Percentiles rank a stretch among this genome's conserved stretches.
Evolutionary conservation across 2,329 filamentous ascomycete species (phyloP).

Genomic region (Cladosporium sp.): DNA sequence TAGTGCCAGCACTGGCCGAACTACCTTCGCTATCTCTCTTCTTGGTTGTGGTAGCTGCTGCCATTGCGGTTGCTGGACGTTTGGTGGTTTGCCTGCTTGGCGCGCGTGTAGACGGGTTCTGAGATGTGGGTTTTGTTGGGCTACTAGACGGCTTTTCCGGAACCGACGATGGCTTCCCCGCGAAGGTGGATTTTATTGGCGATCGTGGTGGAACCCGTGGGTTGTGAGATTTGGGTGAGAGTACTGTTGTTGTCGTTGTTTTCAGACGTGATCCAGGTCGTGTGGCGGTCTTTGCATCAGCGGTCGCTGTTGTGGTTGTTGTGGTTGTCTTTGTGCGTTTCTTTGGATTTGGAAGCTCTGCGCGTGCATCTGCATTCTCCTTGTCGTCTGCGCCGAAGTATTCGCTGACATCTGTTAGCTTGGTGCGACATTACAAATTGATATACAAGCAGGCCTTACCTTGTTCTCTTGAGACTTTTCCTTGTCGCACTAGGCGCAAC

Average conservation of each 20-base stretch:
- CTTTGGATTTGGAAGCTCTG: slow-evolving; percentile 66
- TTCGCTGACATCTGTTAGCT: slow-evolving; percentile 53
- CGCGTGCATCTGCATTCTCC: slow-evolving; percentile 64
- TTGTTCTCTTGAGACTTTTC: slow-evolving; percentile 36
- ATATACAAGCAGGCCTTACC: slow-evolving; percentile 31
- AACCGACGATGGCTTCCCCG: slow-evolving; percentile 56
- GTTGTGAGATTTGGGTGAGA: slow-evolving; percentile 83
- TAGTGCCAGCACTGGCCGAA: slow-evolving; percentile 62
- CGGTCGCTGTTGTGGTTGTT: slow-evolving; percentile 30
- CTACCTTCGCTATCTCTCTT: slow-evolving; percentile 57
- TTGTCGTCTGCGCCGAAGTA: slow-evolving; percentile 67
- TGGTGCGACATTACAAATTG: background rate
- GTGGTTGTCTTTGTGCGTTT: slow-evolving; percentile 54
- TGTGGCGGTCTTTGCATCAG: slow-evolving; percentile 37
- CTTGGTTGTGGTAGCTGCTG: slow-evolving; percentile 36
- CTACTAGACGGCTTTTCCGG: slow-evolving; percentile 56
- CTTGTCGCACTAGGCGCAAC: slow-evolving; percentile 13
- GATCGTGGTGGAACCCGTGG: slow-evolving; percentile 67
- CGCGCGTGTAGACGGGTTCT: slow-evolving; percentile 59
- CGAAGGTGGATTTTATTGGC: slow-evolving; percentile 52
- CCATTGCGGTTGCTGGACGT: slow-evolving; percentile 45
- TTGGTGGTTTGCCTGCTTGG: slow-evolving; percentile 61
- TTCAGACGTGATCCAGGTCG: slow-evolving; percentile 34
- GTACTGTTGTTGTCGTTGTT: slow-evolving; percentile 54
- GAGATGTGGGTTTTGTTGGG: slow-evolving; percentile 52